These are phyloP conservation scores for Penicillium aurantiogriseum DNA, from an alignment of 2,329 filamentous ascomycete genomes.

Conservation along the genomic window DNA sequence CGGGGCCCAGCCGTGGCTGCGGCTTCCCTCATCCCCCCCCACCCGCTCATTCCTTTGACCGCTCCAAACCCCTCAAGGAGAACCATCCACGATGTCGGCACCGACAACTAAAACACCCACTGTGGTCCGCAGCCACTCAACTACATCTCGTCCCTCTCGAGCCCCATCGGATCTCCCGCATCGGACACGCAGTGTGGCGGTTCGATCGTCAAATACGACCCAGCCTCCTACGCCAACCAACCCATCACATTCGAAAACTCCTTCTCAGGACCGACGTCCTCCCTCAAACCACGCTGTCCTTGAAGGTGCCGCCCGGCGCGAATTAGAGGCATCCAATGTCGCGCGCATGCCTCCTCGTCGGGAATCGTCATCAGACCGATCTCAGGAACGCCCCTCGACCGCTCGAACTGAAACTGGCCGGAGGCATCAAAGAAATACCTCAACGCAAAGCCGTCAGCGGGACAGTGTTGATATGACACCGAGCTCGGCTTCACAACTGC, in stretches of 20 bases:
- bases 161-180: conserved; percentile 45
- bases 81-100: conserved; percentile 42
- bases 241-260: conserved; percentile 38
- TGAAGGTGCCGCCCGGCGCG: conserved; percentile 60
- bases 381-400: conserved; percentile 40
- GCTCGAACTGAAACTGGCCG: conserved; percentile 56
- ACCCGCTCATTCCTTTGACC: conserved; percentile 17
- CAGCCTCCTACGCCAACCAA: conserved; percentile 35
- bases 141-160: conserved; percentile 46
- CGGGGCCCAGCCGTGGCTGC: conserved; percentile 11
- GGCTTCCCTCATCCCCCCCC: conserved; percentile 13
- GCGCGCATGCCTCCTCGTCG: conserved; percentile 57
- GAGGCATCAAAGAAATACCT: conserved; percentile 41
- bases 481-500: conserved; percentile 52
- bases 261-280: conserved; percentile 48
- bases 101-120: conserved; percentile 47
- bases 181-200: conserved; percentile 47
- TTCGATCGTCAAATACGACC: conserved; percentile 41
- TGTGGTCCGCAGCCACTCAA: conserved; percentile 52
- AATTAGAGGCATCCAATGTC: conserved; percentile 71
- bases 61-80: conserved; percentile 5
- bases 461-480: conserved; percentile 47
- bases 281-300: conserved; percentile 50
- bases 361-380: conserved; percentile 64
- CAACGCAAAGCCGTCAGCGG: conserved; percentile 42